Conservation (phyloP, 495 filamentous ascomycete genomes). For the Aspergillus nidulans region DNA sequence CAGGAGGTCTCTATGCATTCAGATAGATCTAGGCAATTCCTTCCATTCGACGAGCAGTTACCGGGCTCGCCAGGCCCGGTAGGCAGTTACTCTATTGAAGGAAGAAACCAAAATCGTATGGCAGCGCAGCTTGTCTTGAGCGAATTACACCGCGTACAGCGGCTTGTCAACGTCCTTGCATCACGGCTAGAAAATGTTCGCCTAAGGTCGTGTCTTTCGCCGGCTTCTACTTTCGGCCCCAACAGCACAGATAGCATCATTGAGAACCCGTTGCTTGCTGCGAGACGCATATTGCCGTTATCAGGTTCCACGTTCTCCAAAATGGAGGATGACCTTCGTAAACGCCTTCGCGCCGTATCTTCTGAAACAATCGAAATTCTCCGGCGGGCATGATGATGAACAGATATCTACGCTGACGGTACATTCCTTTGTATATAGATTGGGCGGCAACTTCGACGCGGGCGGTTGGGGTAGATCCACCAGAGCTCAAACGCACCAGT, state of each 20-base stretch:
- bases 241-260: background rate
- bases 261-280: background rate
- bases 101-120: conserved; percentile 23
- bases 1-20: background rate
- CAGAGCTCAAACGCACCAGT: no score
- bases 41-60: background rate
- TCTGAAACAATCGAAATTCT: conserved; percentile 5
- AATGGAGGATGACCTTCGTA: conserved; percentile 2
- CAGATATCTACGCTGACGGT: background rate
- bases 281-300: background rate
- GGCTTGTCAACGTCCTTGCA: conserved; percentile 25
- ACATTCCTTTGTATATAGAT: background rate
- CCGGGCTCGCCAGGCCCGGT: background rate
- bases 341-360: conserved; percentile 1
- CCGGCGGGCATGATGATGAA: background rate
- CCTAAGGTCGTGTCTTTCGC: background rate
- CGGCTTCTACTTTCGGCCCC: background rate
- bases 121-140: conserved; percentile 32
- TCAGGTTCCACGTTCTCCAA: background rate
- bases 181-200: background rate
- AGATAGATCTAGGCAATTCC: background rate
- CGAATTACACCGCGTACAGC: conserved; percentile 37
- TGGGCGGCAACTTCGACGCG: no score
- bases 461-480: no score
- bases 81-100: conserved; percentile 17